Evolutionary conservation across 164 flowering plant species (phyloP), one percentile per base, ranked within the genome.

Genomic region (Chimonanthus salicifolius): DNA sequence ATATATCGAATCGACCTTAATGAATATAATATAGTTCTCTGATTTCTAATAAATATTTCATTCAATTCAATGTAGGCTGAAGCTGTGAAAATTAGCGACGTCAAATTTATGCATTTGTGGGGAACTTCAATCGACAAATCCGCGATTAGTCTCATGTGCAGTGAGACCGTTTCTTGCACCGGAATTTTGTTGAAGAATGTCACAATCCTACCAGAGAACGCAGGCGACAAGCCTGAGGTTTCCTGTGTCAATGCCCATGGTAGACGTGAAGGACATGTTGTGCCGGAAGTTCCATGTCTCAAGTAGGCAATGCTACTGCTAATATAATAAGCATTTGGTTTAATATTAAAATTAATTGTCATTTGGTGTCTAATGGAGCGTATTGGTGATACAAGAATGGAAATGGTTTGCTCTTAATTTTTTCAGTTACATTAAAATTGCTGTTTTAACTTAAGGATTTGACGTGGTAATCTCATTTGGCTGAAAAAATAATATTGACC

Each of bases 1-100:
- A 33, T 1, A 33, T 33, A 33, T 33, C 33, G 0, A 33, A 33
- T 33, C 2, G 33, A 33, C 33, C 2, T 33, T 33, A 33, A 33
- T 33, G 33, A 33, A 33, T 33, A 33, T 1, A 33, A 33, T 33
- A 33, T 33, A 33, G 2, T 33, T 33, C 0, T 33, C 33, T 33
- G 33, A 33, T 33, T 33, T 33, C 33, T 33, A 33, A 33, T 1
- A 33, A 33, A 33, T 33, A 33, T 33, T 33, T 33, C 33, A 33
- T 33, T 33, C 33, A 33, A 33, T 13, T 54, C 60, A 54, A 13
- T 54, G 16, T 11, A 54, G 80, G 45, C 68, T 3, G 74, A 75
- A 4, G 80, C 73, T 1, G 77, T 82, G 43, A 6, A 70, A 47
- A 67, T 80, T 5, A 79, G 72, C 13, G 74, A 77, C 33, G 50